A percentile compares a stretch with the other conserved stretches of the same genome.
phyloP scores from a whole-genome alignment of 139 green algal species.

The Coelastrella sp. region DNA sequence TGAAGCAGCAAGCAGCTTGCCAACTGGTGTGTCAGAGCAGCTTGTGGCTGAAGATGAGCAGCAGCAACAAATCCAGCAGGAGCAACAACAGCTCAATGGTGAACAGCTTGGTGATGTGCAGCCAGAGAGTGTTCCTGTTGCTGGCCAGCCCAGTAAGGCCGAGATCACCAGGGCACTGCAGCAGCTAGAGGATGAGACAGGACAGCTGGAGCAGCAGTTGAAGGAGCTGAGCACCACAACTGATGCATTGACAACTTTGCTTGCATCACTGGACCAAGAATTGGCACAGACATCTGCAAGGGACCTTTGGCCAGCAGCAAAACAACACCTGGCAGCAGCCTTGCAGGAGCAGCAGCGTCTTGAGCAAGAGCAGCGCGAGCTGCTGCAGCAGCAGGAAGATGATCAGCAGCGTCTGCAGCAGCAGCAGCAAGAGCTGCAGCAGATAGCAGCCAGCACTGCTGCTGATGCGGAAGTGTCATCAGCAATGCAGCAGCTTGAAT shows the following conservation, averaged over 20 bases:
- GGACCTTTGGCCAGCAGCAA: background rate
- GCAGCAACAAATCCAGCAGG: background rate
- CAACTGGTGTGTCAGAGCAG: too few species aligned
- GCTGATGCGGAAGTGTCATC: background rate
- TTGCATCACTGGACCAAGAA: slow-evolving; percentile 13
- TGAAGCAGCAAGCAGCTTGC: too few species aligned
- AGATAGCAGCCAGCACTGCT: background rate
- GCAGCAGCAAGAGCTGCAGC: slow-evolving; percentile 15
- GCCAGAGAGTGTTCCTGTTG: background rate
- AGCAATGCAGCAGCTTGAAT: background rate
- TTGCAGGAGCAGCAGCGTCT: slow-evolving; percentile 6
- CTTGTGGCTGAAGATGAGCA: background rate
- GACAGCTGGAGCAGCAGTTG: slow-evolving; percentile 13
- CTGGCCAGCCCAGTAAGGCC: slow-evolving; percentile 15
- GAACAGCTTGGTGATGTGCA: background rate
- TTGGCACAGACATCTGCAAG: background rate
- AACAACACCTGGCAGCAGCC: background rate
- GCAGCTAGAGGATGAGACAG: slow-evolving; percentile 21
- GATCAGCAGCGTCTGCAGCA: background rate
- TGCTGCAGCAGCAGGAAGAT: background rate
- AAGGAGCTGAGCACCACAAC: background rate
- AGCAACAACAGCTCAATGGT: background rate
- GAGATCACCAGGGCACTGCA: slow-evolving; percentile 19
- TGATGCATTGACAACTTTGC: slow-evolving; percentile 13
- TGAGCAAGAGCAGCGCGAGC: slow-evolving; percentile 2